These are phyloP conservation scores for Phellinidium pouzarii DNA, from an alignment of 1,284 basidiomycete genomes.

Conservation along the genomic window DNA sequence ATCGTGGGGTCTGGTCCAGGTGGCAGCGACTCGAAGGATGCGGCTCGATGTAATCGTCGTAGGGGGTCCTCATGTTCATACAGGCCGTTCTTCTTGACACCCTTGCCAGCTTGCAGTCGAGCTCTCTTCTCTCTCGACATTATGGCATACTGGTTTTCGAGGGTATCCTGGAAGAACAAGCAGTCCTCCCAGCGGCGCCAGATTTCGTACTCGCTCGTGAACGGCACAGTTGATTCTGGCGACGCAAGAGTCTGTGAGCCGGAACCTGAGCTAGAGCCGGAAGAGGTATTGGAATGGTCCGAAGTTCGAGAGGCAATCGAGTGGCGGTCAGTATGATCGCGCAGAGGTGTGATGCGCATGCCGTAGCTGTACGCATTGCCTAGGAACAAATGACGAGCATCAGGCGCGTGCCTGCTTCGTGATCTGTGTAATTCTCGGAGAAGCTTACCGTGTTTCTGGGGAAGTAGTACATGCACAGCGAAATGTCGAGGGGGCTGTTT, in stretches of 20 bases:
- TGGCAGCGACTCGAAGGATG: constrained; percentile 78
- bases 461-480: constrained; percentile 45
- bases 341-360: constrained; percentile 49
- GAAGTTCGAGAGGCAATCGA: constrained; percentile 29
- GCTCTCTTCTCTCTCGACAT: constrained; percentile 57
- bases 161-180: constrained; percentile 59
- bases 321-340: constrained; percentile 29
- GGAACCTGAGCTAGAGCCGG: constrained; percentile 24
- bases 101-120: constrained; percentile 61
- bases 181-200: constrained; percentile 79
- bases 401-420: not conserved
- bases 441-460: constrained; percentile 51
- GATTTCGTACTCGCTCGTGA: constrained; percentile 50
- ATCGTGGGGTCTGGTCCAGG: constrained; percentile 71
- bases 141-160: constrained; percentile 57
- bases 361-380: constrained; percentile 53
- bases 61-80: constrained; percentile 50
- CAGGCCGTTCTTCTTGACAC: constrained; percentile 65
- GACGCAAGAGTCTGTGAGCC: constrained; percentile 9
- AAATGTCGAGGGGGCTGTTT: constrained; percentile 55
- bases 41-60: constrained; percentile 36
- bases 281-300: constrained; percentile 22
- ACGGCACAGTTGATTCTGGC: constrained; percentile 12
- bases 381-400: constrained; percentile 25
- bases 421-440: too few relatives aligned